phyloP scores from a whole-genome alignment of 257 asterid genomes.

The Przewalskia tangutica region DNA sequence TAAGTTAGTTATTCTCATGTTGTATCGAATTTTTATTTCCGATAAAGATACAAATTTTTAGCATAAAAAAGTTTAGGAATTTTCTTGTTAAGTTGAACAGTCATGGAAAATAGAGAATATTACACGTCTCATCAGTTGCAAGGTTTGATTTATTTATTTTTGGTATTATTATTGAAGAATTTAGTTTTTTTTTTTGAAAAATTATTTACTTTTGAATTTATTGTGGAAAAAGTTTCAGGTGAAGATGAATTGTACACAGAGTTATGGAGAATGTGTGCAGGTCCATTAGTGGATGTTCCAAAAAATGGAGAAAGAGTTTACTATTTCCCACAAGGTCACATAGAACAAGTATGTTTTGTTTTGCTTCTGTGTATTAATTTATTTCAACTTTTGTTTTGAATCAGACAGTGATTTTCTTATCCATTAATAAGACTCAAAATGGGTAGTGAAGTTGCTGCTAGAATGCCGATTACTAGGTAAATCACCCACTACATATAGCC shows the following conservation, averaged over 20 bases:
- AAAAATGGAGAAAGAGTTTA: constrained; percentile 59
- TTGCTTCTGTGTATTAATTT: background rate
- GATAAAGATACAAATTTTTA: background rate
- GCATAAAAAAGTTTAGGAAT: background rate
- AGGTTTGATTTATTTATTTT: constrained; percentile 4
- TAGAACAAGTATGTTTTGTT: constrained; percentile 70
- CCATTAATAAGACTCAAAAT: background rate
- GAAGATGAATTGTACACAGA: constrained; percentile 50
- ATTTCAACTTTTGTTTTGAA: background rate
- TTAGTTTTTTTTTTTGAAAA: background rate
- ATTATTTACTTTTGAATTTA: background rate
- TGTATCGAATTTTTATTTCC: background rate
- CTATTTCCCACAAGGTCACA: constrained; percentile 95
- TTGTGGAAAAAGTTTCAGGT: constrained; percentile 14
- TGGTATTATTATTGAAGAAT: background rate
- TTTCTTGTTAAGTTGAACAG: background rate
- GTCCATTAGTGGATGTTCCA: constrained; percentile 90
- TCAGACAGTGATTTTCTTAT: background rate
- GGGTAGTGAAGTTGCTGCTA: too few relatives aligned
- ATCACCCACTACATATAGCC: too few relatives aligned
- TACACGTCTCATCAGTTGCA: constrained; percentile 14
- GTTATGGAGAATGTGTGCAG: constrained; percentile 94
- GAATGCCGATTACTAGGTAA: too few relatives aligned
- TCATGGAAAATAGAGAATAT: constrained; percentile 24
- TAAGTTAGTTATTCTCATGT: background rate